Conservation (phyloP, 163 green algal species). For the Trebouxiophyceae sp. region DNA sequence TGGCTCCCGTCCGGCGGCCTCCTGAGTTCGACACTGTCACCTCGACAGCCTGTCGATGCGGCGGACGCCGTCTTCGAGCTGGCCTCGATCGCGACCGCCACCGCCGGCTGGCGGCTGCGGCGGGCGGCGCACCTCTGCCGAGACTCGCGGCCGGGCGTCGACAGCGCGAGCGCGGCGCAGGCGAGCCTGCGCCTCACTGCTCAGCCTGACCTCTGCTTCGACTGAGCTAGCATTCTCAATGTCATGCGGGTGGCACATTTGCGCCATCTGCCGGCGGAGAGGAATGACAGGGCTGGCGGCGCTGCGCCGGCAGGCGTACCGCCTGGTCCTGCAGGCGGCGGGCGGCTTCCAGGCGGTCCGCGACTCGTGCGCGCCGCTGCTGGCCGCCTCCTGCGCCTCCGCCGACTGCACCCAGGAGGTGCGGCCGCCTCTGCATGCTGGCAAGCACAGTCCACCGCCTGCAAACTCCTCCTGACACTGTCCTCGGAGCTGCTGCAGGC, state of each 20-base stretch:
- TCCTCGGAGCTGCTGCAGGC: not conserved
- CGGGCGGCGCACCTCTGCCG: conserved; percentile 16
- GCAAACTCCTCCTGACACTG: not conserved
- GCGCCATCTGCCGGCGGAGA: not conserved
- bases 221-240: not conserved
- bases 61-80: conserved; percentile 33
- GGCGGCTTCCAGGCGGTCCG: conserved; percentile 19
- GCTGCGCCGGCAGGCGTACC: conserved; percentile 16
- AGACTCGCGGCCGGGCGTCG: conserved; percentile 15
- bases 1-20: too few relatives aligned
- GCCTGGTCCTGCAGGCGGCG: conserved; percentile 23
- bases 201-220: not conserved
- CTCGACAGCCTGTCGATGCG: not conserved
- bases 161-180: conserved; percentile 4
- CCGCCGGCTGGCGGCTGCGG: conserved; percentile 14
- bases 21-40: not conserved
- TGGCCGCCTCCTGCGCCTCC: conserved; percentile 4
- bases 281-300: not conserved
- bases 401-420: conserved; percentile 19
- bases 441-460: not conserved
- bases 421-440: not conserved
- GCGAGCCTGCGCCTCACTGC: conserved; percentile 1
- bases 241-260: not conserved
- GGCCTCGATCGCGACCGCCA: conserved; percentile 10
- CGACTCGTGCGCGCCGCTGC: conserved; percentile 2